Percentiles rank a stretch among this genome's conserved stretches.
phyloP scores from a whole-genome alignment of 306 rosid genomes.

The Sophora flavescens region DNA sequence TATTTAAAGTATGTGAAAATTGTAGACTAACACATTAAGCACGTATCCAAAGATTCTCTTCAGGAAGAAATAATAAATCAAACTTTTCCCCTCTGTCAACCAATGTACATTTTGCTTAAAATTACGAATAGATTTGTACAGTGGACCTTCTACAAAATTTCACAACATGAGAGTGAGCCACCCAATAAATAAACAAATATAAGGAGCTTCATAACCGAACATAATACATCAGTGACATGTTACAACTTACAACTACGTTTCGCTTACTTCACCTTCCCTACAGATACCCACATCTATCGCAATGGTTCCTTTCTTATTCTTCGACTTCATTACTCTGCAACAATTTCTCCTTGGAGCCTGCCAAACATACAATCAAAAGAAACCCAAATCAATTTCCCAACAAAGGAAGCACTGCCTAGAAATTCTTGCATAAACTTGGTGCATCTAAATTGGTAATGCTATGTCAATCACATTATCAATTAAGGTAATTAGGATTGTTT shows the following conservation, averaged over 20 bases:
- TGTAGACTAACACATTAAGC: constrained; percentile 35
- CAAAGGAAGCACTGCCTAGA: constrained; percentile 16
- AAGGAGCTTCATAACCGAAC: constrained; percentile 36
- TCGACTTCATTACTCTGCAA: constrained; percentile 71
- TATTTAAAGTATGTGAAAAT: constrained; percentile 20
- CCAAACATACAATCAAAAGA: constrained; percentile 25
- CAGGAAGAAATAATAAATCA: not conserved
- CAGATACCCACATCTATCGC: constrained; percentile 82
- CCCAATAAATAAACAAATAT: constrained; percentile 60
- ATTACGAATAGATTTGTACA: constrained; percentile 54
- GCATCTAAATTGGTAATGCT: too few relatives aligned
- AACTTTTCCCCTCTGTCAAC: constrained; percentile 26
- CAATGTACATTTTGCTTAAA: constrained; percentile 30
- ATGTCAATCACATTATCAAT: too few relatives aligned
- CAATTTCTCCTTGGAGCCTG: constrained; percentile 98
- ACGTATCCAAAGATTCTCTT: constrained; percentile 11
- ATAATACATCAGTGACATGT: constrained; percentile 23
- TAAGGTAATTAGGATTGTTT: too few relatives aligned
- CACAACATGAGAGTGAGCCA: constrained; percentile 33
- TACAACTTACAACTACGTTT: constrained; percentile 53
- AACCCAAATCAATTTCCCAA: constrained; percentile 37
- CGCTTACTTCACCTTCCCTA: constrained; percentile 75
- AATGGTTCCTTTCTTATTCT: constrained; percentile 61
- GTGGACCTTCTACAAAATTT: constrained; percentile 48
- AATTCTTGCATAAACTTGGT: too few relatives aligned